These are phyloP conservation scores for Nakataea oryzae DNA, from an alignment of 2,329 filamentous ascomycete species.

Conservation along the genomic window DNA sequence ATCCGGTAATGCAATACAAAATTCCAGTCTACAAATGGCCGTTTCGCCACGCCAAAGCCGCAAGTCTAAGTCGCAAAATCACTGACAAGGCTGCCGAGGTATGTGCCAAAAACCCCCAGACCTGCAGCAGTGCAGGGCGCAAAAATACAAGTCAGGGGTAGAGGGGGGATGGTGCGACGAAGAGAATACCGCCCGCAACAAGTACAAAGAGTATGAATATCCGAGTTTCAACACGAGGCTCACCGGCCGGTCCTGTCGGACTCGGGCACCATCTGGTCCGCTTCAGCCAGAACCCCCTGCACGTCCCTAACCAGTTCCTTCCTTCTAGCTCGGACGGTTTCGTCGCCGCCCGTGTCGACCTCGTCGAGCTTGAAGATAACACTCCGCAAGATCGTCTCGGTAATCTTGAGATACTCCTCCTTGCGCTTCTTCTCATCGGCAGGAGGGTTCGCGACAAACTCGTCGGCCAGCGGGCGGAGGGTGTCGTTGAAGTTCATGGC, in stretches of 20 bases:
- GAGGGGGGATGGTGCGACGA: neutral
- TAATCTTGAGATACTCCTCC: constrained; percentile 65
- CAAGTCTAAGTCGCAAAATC: neutral
- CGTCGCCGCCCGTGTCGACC: constrained; percentile 62
- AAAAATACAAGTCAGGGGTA: neutral
- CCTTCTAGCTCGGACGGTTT: constrained; percentile 51
- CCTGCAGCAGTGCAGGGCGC: neutral
- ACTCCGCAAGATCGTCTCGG: constrained; percentile 67
- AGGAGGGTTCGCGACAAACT: constrained; percentile 54
- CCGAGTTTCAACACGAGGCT: neutral
- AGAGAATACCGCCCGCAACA: neutral
- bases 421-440: constrained; percentile 54
- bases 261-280: constrained; percentile 36
- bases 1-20: neutral
- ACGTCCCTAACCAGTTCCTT: constrained; percentile 66
- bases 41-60: neutral
- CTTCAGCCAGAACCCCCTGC: constrained; percentile 52
- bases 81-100: neutral
- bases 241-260: neutral
- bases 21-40: neutral
- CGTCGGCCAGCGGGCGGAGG: constrained; percentile 53
- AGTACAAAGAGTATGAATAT: constrained; percentile 1
- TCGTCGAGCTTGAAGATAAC: constrained; percentile 68
- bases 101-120: neutral
- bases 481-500: constrained; percentile 51